Evolutionary conservation across 192 early-diverging fungal species (phyloP), one percentile per base, ranked within the genome.

Genomic region (Jimgerdemannia lactiflua): DNA sequence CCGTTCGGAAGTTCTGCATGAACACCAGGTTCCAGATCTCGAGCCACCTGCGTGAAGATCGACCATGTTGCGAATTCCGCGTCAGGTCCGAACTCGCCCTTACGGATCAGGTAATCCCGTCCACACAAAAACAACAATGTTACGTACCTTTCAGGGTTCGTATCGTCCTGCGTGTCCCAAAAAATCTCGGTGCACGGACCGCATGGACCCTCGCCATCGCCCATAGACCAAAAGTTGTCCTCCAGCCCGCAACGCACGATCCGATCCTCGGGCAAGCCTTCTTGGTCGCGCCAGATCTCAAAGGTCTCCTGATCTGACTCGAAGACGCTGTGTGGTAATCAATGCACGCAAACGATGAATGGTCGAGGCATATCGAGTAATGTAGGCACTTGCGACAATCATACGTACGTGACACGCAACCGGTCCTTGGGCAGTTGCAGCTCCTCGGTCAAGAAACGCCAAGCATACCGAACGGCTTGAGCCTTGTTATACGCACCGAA

Each of bases 201-300:
- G 75, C 88, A 91, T 8, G 89, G 89, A 44, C 90, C 87, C 64
- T 84, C 82, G 39, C 86, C 88, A 74, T 91, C 87, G 7, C 88
- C 88, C 90, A 91, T 90, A 4, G 84, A 76, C 87, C 90, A 91
- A 71, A 89, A 89, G 72, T 91, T 89, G 75, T 88, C 89, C 72
- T 85, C 81, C 9, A 76, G 74, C 11, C 78, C 86, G 63, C 84
- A 78, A 17, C 72, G 75, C 18, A 87, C 80, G 73, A 91, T 89
- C 76, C 73, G 83, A 3, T 83, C 80, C 64, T 86, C 86, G 0
- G 85, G 77, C 39, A 91, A 71, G 3, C 88, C 90, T 64, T 84
- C 76, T 29, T 80, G 80, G 11, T 82, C 79, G 73, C 78, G 87
- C 87, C 90, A 91, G 4, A 89, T 73, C n/a, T 84, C 84, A 71